Evolutionary conservation across 2,329 filamentous ascomycete species (phyloP), one percentile per base, ranked within the genome.

Genomic region (Pseudogymnoascus verrucosus): DNA sequence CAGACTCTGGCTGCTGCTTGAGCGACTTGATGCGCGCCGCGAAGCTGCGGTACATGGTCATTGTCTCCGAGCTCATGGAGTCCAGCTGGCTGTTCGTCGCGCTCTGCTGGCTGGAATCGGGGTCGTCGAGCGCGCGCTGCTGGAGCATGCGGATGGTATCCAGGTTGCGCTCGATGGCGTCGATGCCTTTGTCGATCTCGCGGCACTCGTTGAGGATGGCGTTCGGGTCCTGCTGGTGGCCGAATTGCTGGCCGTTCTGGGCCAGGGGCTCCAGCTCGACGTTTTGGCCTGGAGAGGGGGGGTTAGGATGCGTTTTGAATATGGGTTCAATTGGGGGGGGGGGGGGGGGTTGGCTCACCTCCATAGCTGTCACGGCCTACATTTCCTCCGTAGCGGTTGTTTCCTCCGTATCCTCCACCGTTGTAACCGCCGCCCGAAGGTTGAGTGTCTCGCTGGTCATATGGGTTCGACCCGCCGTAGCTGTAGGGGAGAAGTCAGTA

Each of bases 141-240:
- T 69, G 70, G 39, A 91, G 80, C 74, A 82, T 82, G 70, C 86
- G 84, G 59, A 96, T 84, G 71, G 89, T 84, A 68, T 86, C 82
- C 36, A 96, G 84, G 70, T 89, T 89, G 66, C 78, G 77, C 71
- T 92, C 86, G 71, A 97, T 85, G 64, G 86, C 80, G 67, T 89
- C 84, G 71, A 97, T 89, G 44, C 87, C 89, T 64, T 84, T 80
- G 74, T 92, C 89, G 74, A 97, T 89, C 54, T 90, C 86, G 65
- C 86, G 84, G 78, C 91, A 95, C 75, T 95, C 89, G 78, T 96
- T 91, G 65, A 97, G 83, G 69, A 96, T 89, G 64, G 84, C 84
- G 73, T 91, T 92, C 51, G 89, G 86, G 74, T 91, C 85, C 69
- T 76, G 71, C 70, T 79, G 74, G 60, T 75, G 74, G 42, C 74